Percentiles rank a stretch among this genome's conserved stretches.
phyloP scores from a whole-genome alignment of 1,139 yeast species.

The Pichia sp. region DNA sequence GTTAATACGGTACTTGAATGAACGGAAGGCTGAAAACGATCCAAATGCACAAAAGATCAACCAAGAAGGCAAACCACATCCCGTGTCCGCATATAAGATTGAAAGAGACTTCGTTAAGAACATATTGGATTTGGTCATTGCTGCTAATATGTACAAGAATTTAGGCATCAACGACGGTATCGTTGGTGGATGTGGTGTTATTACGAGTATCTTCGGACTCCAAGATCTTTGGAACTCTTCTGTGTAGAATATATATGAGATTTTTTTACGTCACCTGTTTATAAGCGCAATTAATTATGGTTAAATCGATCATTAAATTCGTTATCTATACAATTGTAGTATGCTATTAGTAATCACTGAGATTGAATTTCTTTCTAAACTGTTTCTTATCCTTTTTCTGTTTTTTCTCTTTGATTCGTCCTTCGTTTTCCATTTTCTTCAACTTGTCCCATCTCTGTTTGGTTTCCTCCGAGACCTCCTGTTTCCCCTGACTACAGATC shows the following conservation, averaged over 20 bases:
- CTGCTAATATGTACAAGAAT: conserved; percentile 63
- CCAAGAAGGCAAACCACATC: conserved; percentile 6
- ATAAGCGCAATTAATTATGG: too few species aligned
- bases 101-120: conserved; percentile 78
- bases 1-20: conserved; percentile 9
- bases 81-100: conserved; percentile 34
- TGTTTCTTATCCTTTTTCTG: conserved; percentile 24
- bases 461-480: conserved; percentile 20
- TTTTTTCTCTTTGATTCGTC: conserved; percentile 24
- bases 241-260: too few species aligned
- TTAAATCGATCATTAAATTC: too few species aligned
- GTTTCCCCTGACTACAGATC: conserved; percentile 21
- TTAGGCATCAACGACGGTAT: conserved; percentile 74
- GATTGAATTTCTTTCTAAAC: conserved; percentile 20
- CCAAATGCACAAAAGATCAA: conserved; percentile 24
- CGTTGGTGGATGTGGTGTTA: conserved; percentile 81
- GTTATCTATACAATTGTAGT: too few species aligned
- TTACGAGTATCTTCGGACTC: conserved; percentile 78
- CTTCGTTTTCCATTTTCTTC: conserved; percentile 22
- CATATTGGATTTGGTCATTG: conserved; percentile 71
- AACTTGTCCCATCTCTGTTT: conserved; percentile 25
- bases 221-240: conserved; percentile 60
- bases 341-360: conserved; percentile 20
- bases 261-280: too few species aligned
- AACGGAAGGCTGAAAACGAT: conserved; percentile 31